Percentiles rank a stretch among this genome's conserved stretches.
These are phyloP conservation scores for Sarocladiaceae sp. DNA, from an alignment of 2,329 filamentous ascomycete species.

Conservation along the genomic window DNA sequence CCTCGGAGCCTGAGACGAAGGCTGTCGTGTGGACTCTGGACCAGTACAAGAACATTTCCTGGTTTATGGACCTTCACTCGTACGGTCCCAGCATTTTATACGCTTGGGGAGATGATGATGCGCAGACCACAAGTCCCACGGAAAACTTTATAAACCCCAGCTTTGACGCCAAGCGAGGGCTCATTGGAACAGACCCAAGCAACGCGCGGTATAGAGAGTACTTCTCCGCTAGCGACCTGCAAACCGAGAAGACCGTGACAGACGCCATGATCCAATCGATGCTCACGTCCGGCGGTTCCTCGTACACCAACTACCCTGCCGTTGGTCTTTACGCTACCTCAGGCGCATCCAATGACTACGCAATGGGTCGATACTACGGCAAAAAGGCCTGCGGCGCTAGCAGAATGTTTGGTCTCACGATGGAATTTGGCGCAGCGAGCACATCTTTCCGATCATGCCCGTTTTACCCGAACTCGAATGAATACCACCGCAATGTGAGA, in stretches of 20 bases:
- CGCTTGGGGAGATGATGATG: constrained; percentile 48
- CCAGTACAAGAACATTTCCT: constrained; percentile 42
- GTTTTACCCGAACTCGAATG: constrained; percentile 36
- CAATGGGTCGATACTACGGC: constrained; percentile 33
- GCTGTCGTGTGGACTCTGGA: constrained; percentile 47
- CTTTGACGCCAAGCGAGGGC: constrained; percentile 43
- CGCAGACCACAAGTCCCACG: constrained; percentile 35
- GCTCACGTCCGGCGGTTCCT: constrained; percentile 26
- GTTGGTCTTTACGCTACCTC: constrained; percentile 38
- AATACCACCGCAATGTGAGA: constrained; percentile 35
- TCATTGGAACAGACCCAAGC: constrained; percentile 28
- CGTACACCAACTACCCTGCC: constrained; percentile 32
- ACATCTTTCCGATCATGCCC: constrained; percentile 17
- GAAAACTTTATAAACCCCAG: constrained; percentile 47
- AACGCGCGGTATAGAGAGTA: constrained; percentile 35
- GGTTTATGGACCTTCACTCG: constrained; percentile 53
- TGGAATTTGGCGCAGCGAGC: constrained; percentile 35
- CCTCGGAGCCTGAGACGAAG: constrained; percentile 49
- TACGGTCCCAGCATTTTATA: constrained; percentile 45
- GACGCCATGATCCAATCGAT: constrained; percentile 28
- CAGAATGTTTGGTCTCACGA: constrained; percentile 34
- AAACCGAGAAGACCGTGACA: constrained; percentile 25
- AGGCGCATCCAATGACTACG: constrained; percentile 39
- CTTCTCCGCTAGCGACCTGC: constrained; percentile 26
- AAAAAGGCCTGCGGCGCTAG: constrained; percentile 19